Conservation (phyloP, 2,329 filamentous ascomycete genomes). For the Paramyrothecium sp. region DNA sequence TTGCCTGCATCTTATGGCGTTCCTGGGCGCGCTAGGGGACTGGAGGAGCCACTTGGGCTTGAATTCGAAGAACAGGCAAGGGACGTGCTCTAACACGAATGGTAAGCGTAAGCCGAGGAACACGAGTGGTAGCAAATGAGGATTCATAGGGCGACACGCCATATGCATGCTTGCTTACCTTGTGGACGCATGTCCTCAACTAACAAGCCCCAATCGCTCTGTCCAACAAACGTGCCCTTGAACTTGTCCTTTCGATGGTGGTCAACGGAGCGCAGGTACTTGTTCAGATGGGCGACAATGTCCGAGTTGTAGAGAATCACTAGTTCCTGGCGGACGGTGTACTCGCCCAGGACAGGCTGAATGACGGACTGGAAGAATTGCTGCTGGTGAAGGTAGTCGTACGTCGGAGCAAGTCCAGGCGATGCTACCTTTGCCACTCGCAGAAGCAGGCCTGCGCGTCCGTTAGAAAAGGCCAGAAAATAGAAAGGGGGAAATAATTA, state of each 20-base stretch:
- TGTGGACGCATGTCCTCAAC: constrained; percentile 67
- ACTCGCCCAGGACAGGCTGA: constrained; percentile 28
- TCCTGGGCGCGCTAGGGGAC: constrained; percentile 66
- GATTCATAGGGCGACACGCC: no score
- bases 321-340: constrained; percentile 35
- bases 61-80: constrained; percentile 61
- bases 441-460: constrained; percentile 29
- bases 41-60: constrained; percentile 85
- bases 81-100: constrained; percentile 21
- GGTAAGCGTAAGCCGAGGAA: constrained; percentile 1
- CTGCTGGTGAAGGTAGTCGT: constrained; percentile 36
- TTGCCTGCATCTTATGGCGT: constrained; percentile 68
- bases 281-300: constrained; percentile 47
- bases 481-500: constrained; percentile 2
- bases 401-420: constrained; percentile 26
- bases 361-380: constrained; percentile 32
- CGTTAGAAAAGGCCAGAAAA: no score
- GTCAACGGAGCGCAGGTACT: constrained; percentile 49
- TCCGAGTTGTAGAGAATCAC: constrained; percentile 32
- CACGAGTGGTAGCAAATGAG: background rate
- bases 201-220: constrained; percentile 64
- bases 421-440: constrained; percentile 36
- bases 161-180: constrained; percentile 16
- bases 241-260: constrained; percentile 42
- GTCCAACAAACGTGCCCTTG: constrained; percentile 47